Base-by-base conservation (phyloP, 1,139 yeast species). In the Taphrina sp. region DNA sequence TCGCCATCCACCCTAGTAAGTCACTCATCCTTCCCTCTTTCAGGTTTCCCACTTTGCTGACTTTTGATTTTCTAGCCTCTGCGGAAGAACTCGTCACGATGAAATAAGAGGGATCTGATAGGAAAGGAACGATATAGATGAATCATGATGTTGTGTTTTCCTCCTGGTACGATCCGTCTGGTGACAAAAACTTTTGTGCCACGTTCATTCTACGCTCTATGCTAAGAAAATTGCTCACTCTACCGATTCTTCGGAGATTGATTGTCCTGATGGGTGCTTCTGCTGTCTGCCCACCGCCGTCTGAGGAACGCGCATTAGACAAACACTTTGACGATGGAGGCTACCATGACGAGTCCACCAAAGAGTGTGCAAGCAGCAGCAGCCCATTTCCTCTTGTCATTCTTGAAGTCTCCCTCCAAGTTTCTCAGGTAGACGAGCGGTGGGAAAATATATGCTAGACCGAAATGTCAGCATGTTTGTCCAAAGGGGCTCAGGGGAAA, bases 1-100 rank as follows among this genome's bases (percentile, higher is more conserved):
- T 92, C 34, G 99, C 99, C 46, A 92, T 92, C 67, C 99, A 92
- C 70, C 99, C 99, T n/a, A n/a, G n/a, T n/a, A n/a, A n/a, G n/a
- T n/a, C n/a, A n/a, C n/a, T n/a, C n/a, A n/a, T n/a, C n/a, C n/a
- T n/a, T n/a, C n/a, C n/a, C n/a, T n/a, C n/a, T n/a, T n/a, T n/a
- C n/a, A n/a, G n/a, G n/a, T n/a, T n/a, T n/a, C n/a, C n/a, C n/a
- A n/a, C n/a, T n/a, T n/a, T n/a, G n/a, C n/a, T n/a, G n/a, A n/a
- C n/a, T n/a, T n/a, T n/a, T n/a, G n/a, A n/a, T n/a, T n/a, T n/a
- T n/a, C n/a, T n/a, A 61, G 90, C 98, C 1, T 82, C 95, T 62
- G 98, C 98, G 41, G 99, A 92, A 74, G 99, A 92, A 73, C 73
- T 92, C 59, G 99, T 92, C 41, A 92, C 99, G 28, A 75, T 92